Evolutionary conservation across 768 basidiomycete genomes (phyloP).

Genomic region (Trichaptum fuscoviolaceum): DNA sequence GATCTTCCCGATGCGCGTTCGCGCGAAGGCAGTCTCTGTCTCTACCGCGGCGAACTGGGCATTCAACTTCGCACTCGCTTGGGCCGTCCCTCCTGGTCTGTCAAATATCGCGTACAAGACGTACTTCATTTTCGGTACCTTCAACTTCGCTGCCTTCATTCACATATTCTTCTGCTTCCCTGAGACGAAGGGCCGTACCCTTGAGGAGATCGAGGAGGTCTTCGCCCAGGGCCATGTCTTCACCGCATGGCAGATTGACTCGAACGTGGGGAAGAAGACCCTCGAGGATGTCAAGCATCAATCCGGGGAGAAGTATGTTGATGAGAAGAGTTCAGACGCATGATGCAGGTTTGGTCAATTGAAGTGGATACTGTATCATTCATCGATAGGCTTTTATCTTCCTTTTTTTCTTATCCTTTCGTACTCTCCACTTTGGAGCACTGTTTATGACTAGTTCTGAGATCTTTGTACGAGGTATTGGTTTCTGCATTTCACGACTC

Average conservation of each 20-base stretch:
- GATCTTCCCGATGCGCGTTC: slow-evolving; percentile 62
- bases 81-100: slow-evolving; percentile 69
- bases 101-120: slow-evolving; percentile 65
- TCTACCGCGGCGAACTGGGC: slow-evolving; percentile 42
- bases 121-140: slow-evolving; percentile 74
- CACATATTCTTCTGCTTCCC: slow-evolving; percentile 79
- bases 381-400: background rate
- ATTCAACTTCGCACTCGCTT: slow-evolving; percentile 72
- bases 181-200: slow-evolving; percentile 65
- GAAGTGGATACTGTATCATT: no score
- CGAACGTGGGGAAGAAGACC: slow-evolving; percentile 57
- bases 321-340: slow-evolving; percentile 5
- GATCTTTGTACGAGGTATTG: background rate
- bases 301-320: background rate
- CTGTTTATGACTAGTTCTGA: background rate
- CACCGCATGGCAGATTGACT: slow-evolving; percentile 64
- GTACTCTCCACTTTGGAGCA: background rate
- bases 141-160: slow-evolving; percentile 67
- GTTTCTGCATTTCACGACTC: background rate
- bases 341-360: background rate
- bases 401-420: background rate
- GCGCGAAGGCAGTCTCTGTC: slow-evolving; percentile 53
- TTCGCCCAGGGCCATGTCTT: slow-evolving; percentile 66
- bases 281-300: slow-evolving; percentile 38
- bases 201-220: slow-evolving; percentile 78